Evolutionary conservation across 2,329 filamentous ascomycete genomes (phyloP).

Genomic region (Microcera coccophila): DNA sequence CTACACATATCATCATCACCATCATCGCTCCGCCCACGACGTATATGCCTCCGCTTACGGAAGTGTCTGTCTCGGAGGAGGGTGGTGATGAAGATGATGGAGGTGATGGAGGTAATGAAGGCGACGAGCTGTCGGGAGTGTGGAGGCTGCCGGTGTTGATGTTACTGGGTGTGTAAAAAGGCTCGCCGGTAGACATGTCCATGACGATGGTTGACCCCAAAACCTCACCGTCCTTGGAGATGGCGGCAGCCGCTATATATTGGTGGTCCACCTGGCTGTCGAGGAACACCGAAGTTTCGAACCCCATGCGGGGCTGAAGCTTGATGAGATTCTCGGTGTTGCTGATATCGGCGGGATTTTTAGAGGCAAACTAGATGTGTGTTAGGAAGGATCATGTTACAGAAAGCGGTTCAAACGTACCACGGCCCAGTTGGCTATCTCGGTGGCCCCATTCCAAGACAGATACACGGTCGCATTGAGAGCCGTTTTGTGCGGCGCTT

Average conservation of each 20-base stretch:
- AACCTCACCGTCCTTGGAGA: constrained; percentile 21
- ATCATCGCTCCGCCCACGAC: no score
- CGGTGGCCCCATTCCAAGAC: constrained; percentile 32
- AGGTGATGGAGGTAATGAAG: no score
- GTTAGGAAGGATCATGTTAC: constrained; percentile 15
- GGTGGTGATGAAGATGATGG: no score
- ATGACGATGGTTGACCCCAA: constrained; percentile 26
- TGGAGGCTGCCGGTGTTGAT: constrained; percentile 17
- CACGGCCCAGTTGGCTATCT: constrained; percentile 26
- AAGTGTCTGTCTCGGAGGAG: no score
- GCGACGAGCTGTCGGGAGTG: no score
- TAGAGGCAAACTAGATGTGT: constrained; percentile 19
- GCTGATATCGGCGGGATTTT: constrained; percentile 18
- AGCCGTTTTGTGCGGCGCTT: constrained; percentile 21
- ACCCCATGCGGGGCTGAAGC: constrained; percentile 24
- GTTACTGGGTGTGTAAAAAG: constrained; percentile 19
- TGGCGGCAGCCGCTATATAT: constrained; percentile 25
- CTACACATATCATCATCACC: no score
- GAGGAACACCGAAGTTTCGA: constrained; percentile 24
- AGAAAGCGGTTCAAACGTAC: constrained; percentile 16
- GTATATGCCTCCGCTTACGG: no score
- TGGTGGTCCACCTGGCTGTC: constrained; percentile 11
- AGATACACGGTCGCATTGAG: constrained; percentile 25
- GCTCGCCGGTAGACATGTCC: constrained; percentile 25
- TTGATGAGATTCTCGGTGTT: constrained; percentile 22